These are phyloP conservation scores for Cryoendolithus antarcticus DNA, from an alignment of 2,329 filamentous ascomycete species.

Conservation along the genomic window DNA sequence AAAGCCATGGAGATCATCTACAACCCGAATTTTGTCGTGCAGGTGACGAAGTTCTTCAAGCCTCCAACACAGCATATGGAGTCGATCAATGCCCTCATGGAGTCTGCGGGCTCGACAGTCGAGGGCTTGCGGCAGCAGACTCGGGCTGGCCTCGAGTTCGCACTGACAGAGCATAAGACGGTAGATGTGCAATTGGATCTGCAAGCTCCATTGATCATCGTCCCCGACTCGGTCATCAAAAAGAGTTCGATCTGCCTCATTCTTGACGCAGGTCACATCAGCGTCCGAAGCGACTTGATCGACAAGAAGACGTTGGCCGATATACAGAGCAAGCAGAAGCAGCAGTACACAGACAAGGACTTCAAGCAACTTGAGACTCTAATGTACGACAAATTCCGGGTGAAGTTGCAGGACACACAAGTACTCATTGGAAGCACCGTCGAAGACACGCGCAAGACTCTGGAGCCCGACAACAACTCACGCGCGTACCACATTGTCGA, in stretches of 20 bases:
- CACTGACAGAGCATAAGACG: constrained; percentile 93
- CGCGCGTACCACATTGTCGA: constrained; percentile 83
- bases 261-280: constrained; percentile 89
- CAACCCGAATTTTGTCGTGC: constrained; percentile 86
- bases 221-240: constrained; percentile 82
- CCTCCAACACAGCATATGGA: constrained; percentile 97
- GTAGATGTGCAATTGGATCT: constrained; percentile 93
- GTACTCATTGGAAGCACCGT: constrained; percentile 90
- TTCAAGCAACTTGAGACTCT: constrained; percentile 75
- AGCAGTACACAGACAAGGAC: constrained; percentile 79
- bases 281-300: constrained; percentile 84
- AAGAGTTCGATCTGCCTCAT: constrained; percentile 78
- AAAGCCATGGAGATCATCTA: constrained; percentile 96
- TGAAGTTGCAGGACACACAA: constrained; percentile 90
- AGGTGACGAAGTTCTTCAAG: constrained; percentile 88
- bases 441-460: constrained; percentile 72
- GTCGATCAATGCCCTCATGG: constrained; percentile 89
- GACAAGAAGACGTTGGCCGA: constrained; percentile 79
- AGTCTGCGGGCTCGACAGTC: constrained; percentile 87
- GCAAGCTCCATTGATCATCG: constrained; percentile 88
- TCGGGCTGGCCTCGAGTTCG: constrained; percentile 87
- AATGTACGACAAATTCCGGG: constrained; percentile 94
- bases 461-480: constrained; percentile 51
- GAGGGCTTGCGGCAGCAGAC: constrained; percentile 93
- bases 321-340: constrained; percentile 79